A percentile compares a stretch with the other conserved stretches of the same genome.
Conservation (phyloP, 805 yeast genomes). For the Saturnispora zaruensis region DNA sequence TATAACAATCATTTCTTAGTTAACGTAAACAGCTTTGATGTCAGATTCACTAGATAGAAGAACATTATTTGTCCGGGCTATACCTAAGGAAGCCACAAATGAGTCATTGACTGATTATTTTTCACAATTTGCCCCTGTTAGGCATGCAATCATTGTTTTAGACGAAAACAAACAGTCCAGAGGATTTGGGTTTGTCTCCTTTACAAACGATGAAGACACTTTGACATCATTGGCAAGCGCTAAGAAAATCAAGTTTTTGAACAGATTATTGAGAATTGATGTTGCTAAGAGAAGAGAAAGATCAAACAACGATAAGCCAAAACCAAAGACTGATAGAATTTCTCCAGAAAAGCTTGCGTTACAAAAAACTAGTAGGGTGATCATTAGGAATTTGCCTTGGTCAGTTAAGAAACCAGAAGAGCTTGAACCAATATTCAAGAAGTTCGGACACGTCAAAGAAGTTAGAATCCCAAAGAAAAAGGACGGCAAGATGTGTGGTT, state of each 20-base stretch:
- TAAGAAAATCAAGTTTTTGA: constrained; percentile 57
- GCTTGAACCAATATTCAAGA: constrained; percentile 58
- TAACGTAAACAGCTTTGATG: background rate
- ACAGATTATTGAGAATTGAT: constrained; percentile 64
- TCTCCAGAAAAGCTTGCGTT: constrained; percentile 18
- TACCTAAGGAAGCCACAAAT: constrained; percentile 73
- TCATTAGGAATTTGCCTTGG: constrained; percentile 94
- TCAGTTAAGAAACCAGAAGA: constrained; percentile 72
- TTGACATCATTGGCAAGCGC: constrained; percentile 60
- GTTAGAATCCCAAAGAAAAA: constrained; percentile 81
- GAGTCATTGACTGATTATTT: constrained; percentile 79
- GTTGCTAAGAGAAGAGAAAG: constrained; percentile 91
- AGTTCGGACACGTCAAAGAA: constrained; percentile 80
- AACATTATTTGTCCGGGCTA: constrained; percentile 77
- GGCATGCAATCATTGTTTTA: constrained; percentile 85
- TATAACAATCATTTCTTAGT: background rate
- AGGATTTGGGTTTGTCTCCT: constrained; percentile 95
- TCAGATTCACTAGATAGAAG: constrained; percentile 37
- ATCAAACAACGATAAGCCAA: constrained; percentile 31
- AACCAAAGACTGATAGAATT: background rate
- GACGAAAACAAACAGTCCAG: constrained; percentile 70
- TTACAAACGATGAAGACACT: constrained; percentile 79
- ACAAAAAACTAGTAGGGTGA: constrained; percentile 70
- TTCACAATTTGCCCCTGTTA: constrained; percentile 88
- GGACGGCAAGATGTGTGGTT: constrained; percentile 88